Evolutionary conservation across 306 rosid species (phyloP).

Genomic region (Ormosia semicastrata): DNA sequence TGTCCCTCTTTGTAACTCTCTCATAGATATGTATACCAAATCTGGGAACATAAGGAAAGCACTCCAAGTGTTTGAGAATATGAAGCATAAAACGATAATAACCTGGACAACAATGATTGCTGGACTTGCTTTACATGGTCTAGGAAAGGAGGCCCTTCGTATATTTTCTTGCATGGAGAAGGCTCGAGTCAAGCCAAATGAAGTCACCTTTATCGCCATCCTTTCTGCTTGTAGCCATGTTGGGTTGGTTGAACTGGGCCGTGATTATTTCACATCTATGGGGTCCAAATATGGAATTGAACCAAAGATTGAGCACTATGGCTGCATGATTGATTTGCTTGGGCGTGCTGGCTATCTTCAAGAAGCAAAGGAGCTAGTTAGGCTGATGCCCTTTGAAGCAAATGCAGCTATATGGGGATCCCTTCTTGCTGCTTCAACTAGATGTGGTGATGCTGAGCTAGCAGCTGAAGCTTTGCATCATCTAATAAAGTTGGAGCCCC

Average conservation of each 20-base stretch:
- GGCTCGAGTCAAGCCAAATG: constrained; percentile 52
- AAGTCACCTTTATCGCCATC: constrained; percentile 60
- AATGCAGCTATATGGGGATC: constrained; percentile 78
- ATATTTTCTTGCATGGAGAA: constrained; percentile 57
- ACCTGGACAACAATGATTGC: constrained; percentile 75
- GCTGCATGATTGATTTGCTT: constrained; percentile 53
- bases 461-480: constrained; percentile 53
- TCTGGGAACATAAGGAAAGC: constrained; percentile 54
- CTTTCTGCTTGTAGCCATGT: constrained; percentile 82
- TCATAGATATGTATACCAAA: constrained; percentile 75
- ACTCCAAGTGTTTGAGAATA: constrained; percentile 30
- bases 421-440: constrained; percentile 61
- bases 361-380: constrained; percentile 57
- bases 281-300: constrained; percentile 39
- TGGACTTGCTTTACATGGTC: constrained; percentile 78
- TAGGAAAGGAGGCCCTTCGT: constrained; percentile 52
- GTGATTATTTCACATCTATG: constrained; percentile 46
- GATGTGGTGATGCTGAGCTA: constrained; percentile 48
- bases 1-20: constrained; percentile 55
- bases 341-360: constrained; percentile 67
- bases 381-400: constrained; percentile 62
- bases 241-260: constrained; percentile 56
- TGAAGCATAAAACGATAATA: constrained; percentile 47
- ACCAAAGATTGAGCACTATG: constrained; percentile 57
- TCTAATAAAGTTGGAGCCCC: constrained; percentile 55